Evolutionary conservation across 768 basidiomycete genomes (phyloP), one percentile per base, ranked within the genome.

Genomic region (Boletus sp.): DNA sequence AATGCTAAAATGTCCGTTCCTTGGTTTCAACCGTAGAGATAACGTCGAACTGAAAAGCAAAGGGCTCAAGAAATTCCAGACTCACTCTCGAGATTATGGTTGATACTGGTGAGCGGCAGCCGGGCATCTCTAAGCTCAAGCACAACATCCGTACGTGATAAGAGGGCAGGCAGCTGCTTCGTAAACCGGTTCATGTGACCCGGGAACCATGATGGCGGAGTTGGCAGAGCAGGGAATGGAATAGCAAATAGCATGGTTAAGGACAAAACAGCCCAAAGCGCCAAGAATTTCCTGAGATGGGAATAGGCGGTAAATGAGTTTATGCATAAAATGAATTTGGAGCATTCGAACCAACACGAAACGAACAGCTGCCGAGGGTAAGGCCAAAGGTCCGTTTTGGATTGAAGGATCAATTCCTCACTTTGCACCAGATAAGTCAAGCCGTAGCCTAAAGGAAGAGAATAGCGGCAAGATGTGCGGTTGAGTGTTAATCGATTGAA

Each of bases 161-260:
- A 81, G 56, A 94, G 76, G 18, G 80, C 75, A 18, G 93, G 91
- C 42, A 97, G 77, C 69, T 83, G 82, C 58, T 86, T 81, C 42
- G 86, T 82, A 70, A 96, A 96, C 66, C 86, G 83, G 73, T 85
- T 87, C 94, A 97, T 98, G 74, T 98, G 94, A 35, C 94, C 94
- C 28, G 92, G 92, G 75, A 88, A 96, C 94, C 94, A 97, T 80
- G 94, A 94, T 50, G 89, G 88, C 32, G 92, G 86, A 46, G 77
- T 74, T 44, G 89, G 85, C 24, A 94, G 80, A 54, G 74, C 73
- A 54, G 80, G 79, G 57, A 77, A 72, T 36, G 71, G 69, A 47
- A 79, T 63, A 63, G 62, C 63, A 46, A 67, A 66, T 58, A 77
- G 61, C 75, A 75, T 75, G 57, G 58, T 51, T 24, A 37, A 37